Percentiles rank a stretch among this genome's conserved stretches.
These are phyloP conservation scores for Phytophthora idaei DNA, from an alignment of 352 stramenopile genomes.

Conservation along the genomic window DNA sequence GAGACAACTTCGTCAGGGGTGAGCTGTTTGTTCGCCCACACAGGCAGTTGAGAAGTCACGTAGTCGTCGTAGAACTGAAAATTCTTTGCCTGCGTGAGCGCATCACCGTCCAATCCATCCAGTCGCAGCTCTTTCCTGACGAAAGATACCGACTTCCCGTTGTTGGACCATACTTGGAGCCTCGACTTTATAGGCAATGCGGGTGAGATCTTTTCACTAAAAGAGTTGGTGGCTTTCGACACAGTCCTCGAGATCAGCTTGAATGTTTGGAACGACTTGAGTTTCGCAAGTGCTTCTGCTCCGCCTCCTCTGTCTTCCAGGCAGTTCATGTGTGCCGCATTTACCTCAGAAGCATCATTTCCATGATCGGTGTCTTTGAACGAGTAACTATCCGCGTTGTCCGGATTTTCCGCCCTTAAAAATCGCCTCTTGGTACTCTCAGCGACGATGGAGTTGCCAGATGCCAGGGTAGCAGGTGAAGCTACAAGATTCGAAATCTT, in stretches of 20 bases:
- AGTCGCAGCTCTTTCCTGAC: slow-evolving; percentile 12
- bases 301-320: too few relatives aligned
- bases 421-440: slow-evolving; percentile 1
- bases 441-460: not conserved
- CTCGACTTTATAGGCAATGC: slow-evolving; percentile 2
- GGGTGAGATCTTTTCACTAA: slow-evolving; percentile 14
- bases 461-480: not conserved
- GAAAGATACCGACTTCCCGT: slow-evolving; percentile 12
- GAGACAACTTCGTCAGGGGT: slow-evolving; percentile 6
- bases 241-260: not conserved
- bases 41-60: slow-evolving; percentile 12
- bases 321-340: too few relatives aligned
- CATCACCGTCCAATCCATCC: not conserved
- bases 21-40: slow-evolving; percentile 18
- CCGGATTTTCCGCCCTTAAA: slow-evolving; percentile 1
- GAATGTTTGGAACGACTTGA: not conserved
- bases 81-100: not conserved
- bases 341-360: too few relatives aligned
- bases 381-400: not conserved
- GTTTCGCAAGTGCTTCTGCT: too few relatives aligned
- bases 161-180: slow-evolving; percentile 12
- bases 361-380: too few relatives aligned
- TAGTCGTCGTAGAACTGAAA: slow-evolving; percentile 26
- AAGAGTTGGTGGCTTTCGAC: not conserved
- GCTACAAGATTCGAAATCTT: not conserved